Evolutionary conservation across 139 green algal species (phyloP).

Genomic region (Chlorella sp.): DNA sequence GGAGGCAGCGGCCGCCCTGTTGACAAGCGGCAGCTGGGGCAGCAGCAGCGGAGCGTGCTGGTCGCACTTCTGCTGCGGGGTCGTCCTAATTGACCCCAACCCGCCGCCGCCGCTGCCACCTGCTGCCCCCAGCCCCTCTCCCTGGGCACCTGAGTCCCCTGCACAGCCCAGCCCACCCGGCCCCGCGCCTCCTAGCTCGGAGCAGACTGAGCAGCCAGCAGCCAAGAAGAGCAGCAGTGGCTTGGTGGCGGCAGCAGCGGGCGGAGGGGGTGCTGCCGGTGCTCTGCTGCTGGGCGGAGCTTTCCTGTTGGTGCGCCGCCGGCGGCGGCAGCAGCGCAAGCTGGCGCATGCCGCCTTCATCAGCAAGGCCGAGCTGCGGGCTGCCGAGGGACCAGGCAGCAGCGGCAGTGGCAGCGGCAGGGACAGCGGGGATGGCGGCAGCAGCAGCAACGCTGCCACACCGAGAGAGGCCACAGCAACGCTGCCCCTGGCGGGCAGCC

Average conservation of each 20-base stretch:
- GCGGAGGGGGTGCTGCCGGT: background rate
- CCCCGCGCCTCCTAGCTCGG: background rate
- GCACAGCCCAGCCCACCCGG: background rate
- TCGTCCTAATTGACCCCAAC: background rate
- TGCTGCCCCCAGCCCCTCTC: background rate
- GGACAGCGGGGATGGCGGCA: background rate
- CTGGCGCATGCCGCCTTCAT: background rate
- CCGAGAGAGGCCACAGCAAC: background rate
- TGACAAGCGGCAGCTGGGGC: background rate
- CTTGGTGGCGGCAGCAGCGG: background rate
- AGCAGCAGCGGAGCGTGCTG: conserved; percentile 13
- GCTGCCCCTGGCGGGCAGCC: background rate
- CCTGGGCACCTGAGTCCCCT: background rate
- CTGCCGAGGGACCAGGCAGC: background rate
- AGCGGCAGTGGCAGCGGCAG: background rate
- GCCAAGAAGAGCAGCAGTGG: background rate
- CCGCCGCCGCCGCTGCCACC: background rate
- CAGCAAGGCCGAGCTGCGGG: background rate
- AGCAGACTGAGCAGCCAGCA: background rate
- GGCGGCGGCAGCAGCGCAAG: conserved; percentile 2
- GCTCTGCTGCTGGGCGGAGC: background rate
- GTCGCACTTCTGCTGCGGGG: conserved; percentile 44
- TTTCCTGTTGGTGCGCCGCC: background rate
- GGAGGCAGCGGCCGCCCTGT: background rate
- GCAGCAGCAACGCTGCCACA: background rate